phyloP scores from a whole-genome alignment of 371 early-diverging fungal genomes.

The Mucor indicus region DNA sequence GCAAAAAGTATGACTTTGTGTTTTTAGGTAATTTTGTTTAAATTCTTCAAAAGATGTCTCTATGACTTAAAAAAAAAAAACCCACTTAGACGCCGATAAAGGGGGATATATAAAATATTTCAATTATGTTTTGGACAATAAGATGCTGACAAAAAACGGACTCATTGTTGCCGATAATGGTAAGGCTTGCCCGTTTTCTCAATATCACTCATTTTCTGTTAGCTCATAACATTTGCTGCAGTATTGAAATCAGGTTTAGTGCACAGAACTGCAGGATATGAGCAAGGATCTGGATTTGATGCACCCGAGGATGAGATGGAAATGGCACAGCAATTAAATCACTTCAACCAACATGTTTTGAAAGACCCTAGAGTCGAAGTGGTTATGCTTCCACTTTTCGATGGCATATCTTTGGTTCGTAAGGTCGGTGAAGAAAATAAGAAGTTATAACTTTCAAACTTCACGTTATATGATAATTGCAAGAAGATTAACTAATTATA shows the following conservation, averaged over 20 bases:
- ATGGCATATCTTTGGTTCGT: slow-evolving; percentile 62
- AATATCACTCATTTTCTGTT: not conserved
- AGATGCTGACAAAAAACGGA: slow-evolving; percentile 49
- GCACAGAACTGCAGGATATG: slow-evolving; percentile 26
- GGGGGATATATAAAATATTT: slow-evolving; percentile 53
- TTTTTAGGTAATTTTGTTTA: slow-evolving; percentile 46
- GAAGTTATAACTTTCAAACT: no score
- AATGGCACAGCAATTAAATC: slow-evolving; percentile 42
- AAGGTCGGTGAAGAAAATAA: no score
- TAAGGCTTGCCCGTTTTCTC: slow-evolving; percentile 10
- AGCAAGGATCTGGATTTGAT: not conserved
- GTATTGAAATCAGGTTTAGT: slow-evolving; percentile 43
- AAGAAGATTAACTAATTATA: no score
- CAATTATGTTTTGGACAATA: slow-evolving; percentile 44
- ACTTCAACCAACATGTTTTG: slow-evolving; percentile 63
- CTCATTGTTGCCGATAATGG: slow-evolving; percentile 60
- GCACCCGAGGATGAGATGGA: slow-evolving; percentile 30
- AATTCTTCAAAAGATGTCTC: not conserved
- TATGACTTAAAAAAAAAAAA: no score
- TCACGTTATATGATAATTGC: no score
- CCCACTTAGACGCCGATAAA: slow-evolving; percentile 60
- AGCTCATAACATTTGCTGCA: slow-evolving; percentile 8
- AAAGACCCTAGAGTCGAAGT: slow-evolving; percentile 60
- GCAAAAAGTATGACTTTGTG: slow-evolving; percentile 42
- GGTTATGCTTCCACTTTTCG: slow-evolving; percentile 61